phyloP scores from a whole-genome alignment of 768 basidiomycete species.

The Cystobasidium tubakii region DNA sequence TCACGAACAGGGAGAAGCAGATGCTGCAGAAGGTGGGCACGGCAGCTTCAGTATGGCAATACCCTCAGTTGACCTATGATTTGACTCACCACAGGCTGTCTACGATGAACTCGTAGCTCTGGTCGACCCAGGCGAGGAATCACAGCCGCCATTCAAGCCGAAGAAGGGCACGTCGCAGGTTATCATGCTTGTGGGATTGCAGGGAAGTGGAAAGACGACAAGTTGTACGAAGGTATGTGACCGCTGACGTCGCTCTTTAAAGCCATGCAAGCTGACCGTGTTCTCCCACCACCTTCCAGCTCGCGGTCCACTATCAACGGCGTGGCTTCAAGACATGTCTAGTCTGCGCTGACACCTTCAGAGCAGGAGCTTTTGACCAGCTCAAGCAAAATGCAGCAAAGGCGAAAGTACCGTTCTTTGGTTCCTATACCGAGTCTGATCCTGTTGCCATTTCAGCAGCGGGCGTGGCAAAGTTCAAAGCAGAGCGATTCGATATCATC shows the following conservation, averaged over 20 bases:
- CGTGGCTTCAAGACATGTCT: slow-evolving; percentile 94
- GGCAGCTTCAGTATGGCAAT: not conserved
- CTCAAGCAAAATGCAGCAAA: slow-evolving; percentile 97
- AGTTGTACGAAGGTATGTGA: slow-evolving; percentile 82
- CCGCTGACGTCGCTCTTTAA: not conserved
- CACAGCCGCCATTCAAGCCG: slow-evolving; percentile 68
- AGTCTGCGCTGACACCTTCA: slow-evolving; percentile 98
- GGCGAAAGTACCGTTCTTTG: slow-evolving; percentile 98
- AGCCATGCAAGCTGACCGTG: not conserved
- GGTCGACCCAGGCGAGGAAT: slow-evolving; percentile 91
- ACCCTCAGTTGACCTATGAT: not conserved
- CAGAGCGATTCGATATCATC: slow-evolving; percentile 95
- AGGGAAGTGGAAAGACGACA: slow-evolving; percentile 76
- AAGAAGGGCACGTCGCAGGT: slow-evolving; percentile 90
- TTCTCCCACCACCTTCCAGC: slow-evolving; percentile 48
- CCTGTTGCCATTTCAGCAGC: slow-evolving; percentile 89
- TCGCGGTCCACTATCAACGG: slow-evolving; percentile 94
- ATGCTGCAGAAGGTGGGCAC: slow-evolving; percentile 76
- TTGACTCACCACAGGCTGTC: slow-evolving; percentile 61
- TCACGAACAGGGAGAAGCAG: slow-evolving; percentile 62
- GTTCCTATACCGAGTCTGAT: slow-evolving; percentile 97
- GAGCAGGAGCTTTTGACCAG: slow-evolving; percentile 98
- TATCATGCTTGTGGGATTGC: slow-evolving; percentile 61
- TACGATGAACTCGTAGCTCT: slow-evolving; percentile 92
- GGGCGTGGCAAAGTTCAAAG: slow-evolving; percentile 94